Conservation (phyloP, 768 basidiomycete species). For the Boletus barrowsii region DNA sequence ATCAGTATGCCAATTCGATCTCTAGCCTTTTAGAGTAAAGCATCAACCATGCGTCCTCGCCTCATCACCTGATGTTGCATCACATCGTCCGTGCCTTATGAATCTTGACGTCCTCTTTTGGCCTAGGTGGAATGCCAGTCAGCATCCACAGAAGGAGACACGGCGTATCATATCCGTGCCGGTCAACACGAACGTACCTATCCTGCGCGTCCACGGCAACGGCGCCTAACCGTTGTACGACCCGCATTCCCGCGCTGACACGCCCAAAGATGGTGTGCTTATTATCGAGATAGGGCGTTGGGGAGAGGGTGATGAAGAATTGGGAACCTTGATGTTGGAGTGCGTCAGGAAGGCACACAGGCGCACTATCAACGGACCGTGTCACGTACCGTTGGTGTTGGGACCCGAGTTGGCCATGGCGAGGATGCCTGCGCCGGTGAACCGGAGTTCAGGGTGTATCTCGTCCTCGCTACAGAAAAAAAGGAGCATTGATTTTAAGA, state of each 20-base stretch:
- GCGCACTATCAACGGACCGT: background rate
- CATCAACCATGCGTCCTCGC: background rate
- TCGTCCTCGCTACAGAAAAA: slow-evolving; percentile 69
- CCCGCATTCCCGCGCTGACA: slow-evolving; percentile 86
- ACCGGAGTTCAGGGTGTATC: slow-evolving; percentile 84
- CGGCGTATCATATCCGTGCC: background rate
- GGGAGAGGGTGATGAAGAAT: slow-evolving; percentile 86
- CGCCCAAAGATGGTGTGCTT: slow-evolving; percentile 92
- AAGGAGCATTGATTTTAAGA: background rate
- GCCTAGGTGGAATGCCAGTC: slow-evolving; percentile 28
- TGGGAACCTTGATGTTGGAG: slow-evolving; percentile 73
- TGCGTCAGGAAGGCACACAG: background rate
- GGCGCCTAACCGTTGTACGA: slow-evolving; percentile 86
- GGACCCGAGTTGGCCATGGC: slow-evolving; percentile 98
- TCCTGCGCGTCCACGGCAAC: slow-evolving; percentile 90
- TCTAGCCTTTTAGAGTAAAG: no score
- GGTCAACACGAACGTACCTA: slow-evolving; percentile 35
- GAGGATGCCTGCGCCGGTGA: slow-evolving; percentile 94
- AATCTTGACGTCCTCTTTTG: slow-evolving; percentile 84
- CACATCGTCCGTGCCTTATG: slow-evolving; percentile 56
- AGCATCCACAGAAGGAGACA: background rate
- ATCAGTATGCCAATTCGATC: no score
- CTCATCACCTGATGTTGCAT: background rate
- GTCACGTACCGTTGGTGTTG: slow-evolving; percentile 69
- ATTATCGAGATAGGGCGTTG: slow-evolving; percentile 80